A percentile compares a stretch with the other conserved stretches of the same genome.
Evolutionary conservation across 768 basidiomycete species (phyloP).

Genomic region (Leccinum arenicola): DNA sequence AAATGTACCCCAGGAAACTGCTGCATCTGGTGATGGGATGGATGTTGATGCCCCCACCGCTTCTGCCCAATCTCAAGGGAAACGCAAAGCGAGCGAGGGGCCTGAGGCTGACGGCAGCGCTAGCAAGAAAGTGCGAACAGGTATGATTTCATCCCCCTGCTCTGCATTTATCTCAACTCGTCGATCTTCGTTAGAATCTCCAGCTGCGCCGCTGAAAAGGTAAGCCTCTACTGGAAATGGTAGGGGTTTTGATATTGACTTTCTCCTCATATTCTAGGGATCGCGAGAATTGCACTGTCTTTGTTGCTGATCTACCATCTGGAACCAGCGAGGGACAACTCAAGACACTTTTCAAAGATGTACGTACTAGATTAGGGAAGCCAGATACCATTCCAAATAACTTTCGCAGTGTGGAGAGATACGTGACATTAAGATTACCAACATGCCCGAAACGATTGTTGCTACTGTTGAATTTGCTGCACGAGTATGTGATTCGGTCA

Average conservation of each 20-base stretch:
- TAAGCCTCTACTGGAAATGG: slow-evolving; percentile 19
- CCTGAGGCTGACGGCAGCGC: slow-evolving; percentile 38
- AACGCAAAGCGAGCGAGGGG: slow-evolving; percentile 63
- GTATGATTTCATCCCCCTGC: slow-evolving; percentile 36
- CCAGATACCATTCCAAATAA: neutral
- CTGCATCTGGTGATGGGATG: slow-evolving; percentile 32
- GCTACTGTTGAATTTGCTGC: slow-evolving; percentile 88
- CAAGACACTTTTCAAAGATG: slow-evolving; percentile 79
- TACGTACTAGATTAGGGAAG: slow-evolving; percentile 34
- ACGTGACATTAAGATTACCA: slow-evolving; percentile 79
- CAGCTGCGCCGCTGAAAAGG: slow-evolving; percentile 57
- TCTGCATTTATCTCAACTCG: neutral
- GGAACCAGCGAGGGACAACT: slow-evolving; percentile 64
- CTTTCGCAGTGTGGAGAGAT: slow-evolving; percentile 78
- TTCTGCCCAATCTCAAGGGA: slow-evolving; percentile 44
- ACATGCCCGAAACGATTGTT: slow-evolving; percentile 54
- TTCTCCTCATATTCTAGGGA: slow-evolving; percentile 52
- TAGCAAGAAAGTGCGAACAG: slow-evolving; percentile 60
- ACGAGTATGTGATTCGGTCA: slow-evolving; percentile 32
- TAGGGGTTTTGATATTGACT: neutral
- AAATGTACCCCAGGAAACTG: neutral
- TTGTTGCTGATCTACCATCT: slow-evolving; percentile 69
- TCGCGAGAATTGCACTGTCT: slow-evolving; percentile 91
- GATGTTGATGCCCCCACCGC: slow-evolving; percentile 36
- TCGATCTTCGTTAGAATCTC: slow-evolving; percentile 36